These are phyloP conservation scores for Aspergillus phoenicis DNA, from an alignment of 2,329 filamentous ascomycete genomes.

Conservation along the genomic window DNA sequence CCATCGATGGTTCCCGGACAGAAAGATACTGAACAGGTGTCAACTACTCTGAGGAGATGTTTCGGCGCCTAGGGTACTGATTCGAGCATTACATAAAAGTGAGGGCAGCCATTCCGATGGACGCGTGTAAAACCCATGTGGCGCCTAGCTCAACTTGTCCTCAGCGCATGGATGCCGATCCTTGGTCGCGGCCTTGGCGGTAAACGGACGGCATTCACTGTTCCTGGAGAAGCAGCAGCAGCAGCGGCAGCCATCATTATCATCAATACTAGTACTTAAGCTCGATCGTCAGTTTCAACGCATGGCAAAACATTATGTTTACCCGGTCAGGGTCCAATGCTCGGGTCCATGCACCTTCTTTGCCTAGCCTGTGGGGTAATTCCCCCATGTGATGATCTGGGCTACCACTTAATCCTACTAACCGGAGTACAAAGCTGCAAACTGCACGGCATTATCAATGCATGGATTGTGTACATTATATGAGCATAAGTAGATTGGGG, in stretches of 20 bases:
- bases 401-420: not conserved
- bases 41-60: not conserved
- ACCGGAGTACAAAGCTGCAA: not conserved
- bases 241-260: too few relatives aligned
- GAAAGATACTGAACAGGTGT: conserved; percentile 2
- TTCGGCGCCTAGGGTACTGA: not conserved
- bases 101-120: not conserved
- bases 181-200: conserved; percentile 4
- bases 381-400: not conserved
- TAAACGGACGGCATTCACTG: too few relatives aligned
- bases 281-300: not conserved
- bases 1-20: not conserved
- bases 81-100: conserved; percentile 1
- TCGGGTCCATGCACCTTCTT: not conserved
- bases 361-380: not conserved
- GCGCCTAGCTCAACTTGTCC: not conserved
- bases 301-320: not conserved
- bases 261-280: not conserved
- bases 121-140: conserved; percentile 4
- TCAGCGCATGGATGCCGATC: conserved; percentile 5
- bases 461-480: not conserved
- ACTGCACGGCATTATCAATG: not conserved
- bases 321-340: conserved; percentile 3
- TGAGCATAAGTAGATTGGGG: not conserved
- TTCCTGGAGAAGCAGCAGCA: too few relatives aligned